Evolutionary conservation across 208 protist species (phyloP).

Genomic region (Acanthamoeba lugdunensis): DNA sequence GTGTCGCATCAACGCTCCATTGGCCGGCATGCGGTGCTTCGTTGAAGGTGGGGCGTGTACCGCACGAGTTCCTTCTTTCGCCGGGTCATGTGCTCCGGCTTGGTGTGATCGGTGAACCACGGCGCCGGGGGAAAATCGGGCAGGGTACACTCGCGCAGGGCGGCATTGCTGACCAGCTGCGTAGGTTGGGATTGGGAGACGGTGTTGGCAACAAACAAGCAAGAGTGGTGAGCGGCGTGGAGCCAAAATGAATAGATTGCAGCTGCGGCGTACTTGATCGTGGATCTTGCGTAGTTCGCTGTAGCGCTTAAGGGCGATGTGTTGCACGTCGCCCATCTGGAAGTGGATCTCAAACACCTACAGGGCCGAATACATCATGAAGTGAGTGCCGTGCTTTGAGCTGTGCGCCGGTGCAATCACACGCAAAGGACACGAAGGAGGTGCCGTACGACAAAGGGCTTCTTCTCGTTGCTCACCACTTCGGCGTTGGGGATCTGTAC

Average conservation of each 20-base stretch:
- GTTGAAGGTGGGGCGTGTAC: background rate
- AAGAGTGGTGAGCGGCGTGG: background rate
- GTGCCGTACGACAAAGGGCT: slow-evolving; percentile 55
- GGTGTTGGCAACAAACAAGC: background rate
- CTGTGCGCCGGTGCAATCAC: too few relatives aligned
- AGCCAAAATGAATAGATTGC: background rate
- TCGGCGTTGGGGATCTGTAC: slow-evolving; percentile 22
- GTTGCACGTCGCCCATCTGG: slow-evolving; percentile 10
- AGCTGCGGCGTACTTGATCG: background rate
- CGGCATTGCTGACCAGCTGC: background rate
- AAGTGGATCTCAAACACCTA: slow-evolving; percentile 63
- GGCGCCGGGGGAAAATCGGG: slow-evolving; percentile 46
- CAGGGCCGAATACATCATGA: background rate
- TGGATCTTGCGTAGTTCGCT: slow-evolving; percentile 50
- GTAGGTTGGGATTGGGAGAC: background rate
- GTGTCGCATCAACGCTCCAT: background rate
- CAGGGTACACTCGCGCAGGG: slow-evolving; percentile 26
- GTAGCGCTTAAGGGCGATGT: slow-evolving; percentile 38
- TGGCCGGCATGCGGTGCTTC: too few relatives aligned
- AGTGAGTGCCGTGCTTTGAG: background rate
- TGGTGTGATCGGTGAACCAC: slow-evolving; percentile 64
- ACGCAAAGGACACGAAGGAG: background rate
- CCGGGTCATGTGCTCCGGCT: slow-evolving; percentile 57
- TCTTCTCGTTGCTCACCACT: background rate
- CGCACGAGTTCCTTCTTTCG: slow-evolving; percentile 38